Evolutionary conservation across 305 asterid genomes (phyloP).

Genomic region (Fraxinus sp.): DNA sequence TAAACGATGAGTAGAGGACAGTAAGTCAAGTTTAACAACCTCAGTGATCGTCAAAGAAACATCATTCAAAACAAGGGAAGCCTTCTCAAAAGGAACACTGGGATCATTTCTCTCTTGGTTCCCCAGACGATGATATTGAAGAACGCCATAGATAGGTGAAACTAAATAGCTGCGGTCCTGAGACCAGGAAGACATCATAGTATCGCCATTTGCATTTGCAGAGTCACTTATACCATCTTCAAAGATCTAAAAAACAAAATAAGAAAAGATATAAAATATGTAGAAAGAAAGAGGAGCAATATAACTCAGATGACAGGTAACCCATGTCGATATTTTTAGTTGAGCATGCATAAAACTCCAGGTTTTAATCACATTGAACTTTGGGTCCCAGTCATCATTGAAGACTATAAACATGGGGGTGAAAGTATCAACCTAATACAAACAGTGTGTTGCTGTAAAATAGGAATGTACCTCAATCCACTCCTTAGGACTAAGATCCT

Average conservation of each 20-base stretch:
- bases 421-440: not conserved
- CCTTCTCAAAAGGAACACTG: slow-evolving; percentile 81
- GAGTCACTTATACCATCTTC: slow-evolving; percentile 88
- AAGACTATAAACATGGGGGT: not conserved
- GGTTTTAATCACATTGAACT: not conserved
- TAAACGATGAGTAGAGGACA: slow-evolving; percentile 13
- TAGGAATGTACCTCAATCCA: slow-evolving; percentile 80
- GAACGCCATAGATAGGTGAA: slow-evolving; percentile 92
- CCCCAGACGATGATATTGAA: slow-evolving; percentile 94
- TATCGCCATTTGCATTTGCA: slow-evolving; percentile 47
- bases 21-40: slow-evolving; percentile 47
- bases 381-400: not conserved
- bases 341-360: not conserved
- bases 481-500: slow-evolving; percentile 87
- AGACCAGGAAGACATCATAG: slow-evolving; percentile 60
- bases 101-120: slow-evolving; percentile 87
- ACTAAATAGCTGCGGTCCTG: slow-evolving; percentile 69
- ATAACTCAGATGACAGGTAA: slow-evolving; percentile 15
- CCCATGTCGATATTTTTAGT: not conserved
- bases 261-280: slow-evolving; percentile 18
- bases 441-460: slow-evolving; percentile 29
- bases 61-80: slow-evolving; percentile 70
- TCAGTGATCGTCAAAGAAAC: slow-evolving; percentile 85
- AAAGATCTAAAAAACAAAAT: slow-evolving; percentile 55
- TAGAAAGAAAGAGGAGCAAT: slow-evolving; percentile 17